Percentiles rank a stretch among this genome's conserved stretches.
Conservation (phyloP, 2,329 filamentous ascomycete species). For the Metarhizium anisopliae region DNA sequence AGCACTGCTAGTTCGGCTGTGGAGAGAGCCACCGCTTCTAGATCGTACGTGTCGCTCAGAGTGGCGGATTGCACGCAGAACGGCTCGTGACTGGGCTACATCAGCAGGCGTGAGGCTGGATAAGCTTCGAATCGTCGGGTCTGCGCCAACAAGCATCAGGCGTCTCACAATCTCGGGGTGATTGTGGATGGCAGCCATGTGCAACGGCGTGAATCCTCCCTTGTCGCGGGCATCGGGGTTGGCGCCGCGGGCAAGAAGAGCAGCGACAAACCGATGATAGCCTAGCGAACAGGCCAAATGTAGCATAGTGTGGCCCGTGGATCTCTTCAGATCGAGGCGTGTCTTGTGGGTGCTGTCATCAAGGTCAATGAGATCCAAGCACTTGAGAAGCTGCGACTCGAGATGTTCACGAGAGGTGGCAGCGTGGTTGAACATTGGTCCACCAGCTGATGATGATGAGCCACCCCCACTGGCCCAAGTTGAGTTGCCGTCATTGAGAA, state of each 20-base stretch:
- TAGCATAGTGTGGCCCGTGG: conserved; percentile 71
- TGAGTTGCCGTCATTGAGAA: conserved; percentile 41
- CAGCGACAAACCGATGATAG: conserved; percentile 66
- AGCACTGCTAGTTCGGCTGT: conserved; percentile 56
- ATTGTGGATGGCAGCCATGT: conserved; percentile 70
- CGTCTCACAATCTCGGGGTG: conserved; percentile 68
- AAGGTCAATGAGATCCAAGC: conserved; percentile 70
- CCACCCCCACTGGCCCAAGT: conserved; percentile 34
- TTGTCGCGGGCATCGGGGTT: conserved; percentile 67
- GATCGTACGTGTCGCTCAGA: conserved; percentile 55
- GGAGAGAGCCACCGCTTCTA: conserved; percentile 53
- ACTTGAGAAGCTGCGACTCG: conserved; percentile 60
- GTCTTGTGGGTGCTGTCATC: conserved; percentile 63
- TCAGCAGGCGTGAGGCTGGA: conserved; percentile 64
- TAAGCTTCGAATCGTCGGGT: conserved; percentile 60
- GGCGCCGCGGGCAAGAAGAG: conserved; percentile 68
- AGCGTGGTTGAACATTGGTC: conserved; percentile 34
- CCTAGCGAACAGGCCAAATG: conserved; percentile 71
- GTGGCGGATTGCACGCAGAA: conserved; percentile 54
- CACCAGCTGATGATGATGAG: conserved; percentile 30
- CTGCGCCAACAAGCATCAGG: conserved; percentile 64
- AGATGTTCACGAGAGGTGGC: conserved; percentile 36
- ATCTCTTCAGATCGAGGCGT: conserved; percentile 53
- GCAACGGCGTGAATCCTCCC: conserved; percentile 73
- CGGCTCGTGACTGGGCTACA: conserved; percentile 55